phyloP scores from a whole-genome alignment of 2,329 filamentous ascomycete species.

The Apiospora hydei region DNA sequence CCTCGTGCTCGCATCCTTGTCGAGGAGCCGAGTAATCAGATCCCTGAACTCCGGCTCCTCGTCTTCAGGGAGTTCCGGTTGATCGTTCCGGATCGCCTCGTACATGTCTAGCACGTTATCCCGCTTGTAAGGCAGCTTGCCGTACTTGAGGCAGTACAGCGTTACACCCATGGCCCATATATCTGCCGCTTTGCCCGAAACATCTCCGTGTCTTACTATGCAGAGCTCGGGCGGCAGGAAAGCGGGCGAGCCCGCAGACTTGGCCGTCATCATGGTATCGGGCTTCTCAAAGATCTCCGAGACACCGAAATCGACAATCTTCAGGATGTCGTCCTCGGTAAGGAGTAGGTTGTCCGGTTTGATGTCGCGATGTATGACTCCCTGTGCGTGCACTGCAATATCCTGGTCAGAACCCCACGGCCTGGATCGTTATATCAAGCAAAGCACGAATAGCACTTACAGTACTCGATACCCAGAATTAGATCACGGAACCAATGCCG shows the following conservation, averaged over 20 bases:
- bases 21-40: constrained; percentile 75
- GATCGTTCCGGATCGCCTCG: constrained; percentile 81
- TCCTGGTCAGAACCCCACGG: constrained; percentile 30
- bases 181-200: constrained; percentile 89
- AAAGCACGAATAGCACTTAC: constrained; percentile 55
- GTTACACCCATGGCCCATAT: constrained; percentile 99
- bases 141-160: constrained; percentile 90
- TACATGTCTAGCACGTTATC: constrained; percentile 85
- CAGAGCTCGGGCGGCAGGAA: constrained; percentile 95
- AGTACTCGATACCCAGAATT: constrained; percentile 92
- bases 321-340: constrained; percentile 90
- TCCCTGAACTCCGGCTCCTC: constrained; percentile 75
- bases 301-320: constrained; percentile 98
- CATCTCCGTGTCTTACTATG: constrained; percentile 81
- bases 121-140: constrained; percentile 84
- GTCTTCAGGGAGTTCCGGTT: constrained; percentile 66
- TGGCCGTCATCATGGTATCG: constrained; percentile 86
- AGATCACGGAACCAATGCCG: constrained; percentile 94
- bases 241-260: constrained; percentile 92
- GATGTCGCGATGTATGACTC: constrained; percentile 94
- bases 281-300: constrained; percentile 96
- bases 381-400: constrained; percentile 81
- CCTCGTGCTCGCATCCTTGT: constrained; percentile 84
- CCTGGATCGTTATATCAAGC: background rate
- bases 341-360: constrained; percentile 96